Base-by-base conservation (phyloP, 1,139 yeast genomes). In the Diutina siamensis region DNA sequence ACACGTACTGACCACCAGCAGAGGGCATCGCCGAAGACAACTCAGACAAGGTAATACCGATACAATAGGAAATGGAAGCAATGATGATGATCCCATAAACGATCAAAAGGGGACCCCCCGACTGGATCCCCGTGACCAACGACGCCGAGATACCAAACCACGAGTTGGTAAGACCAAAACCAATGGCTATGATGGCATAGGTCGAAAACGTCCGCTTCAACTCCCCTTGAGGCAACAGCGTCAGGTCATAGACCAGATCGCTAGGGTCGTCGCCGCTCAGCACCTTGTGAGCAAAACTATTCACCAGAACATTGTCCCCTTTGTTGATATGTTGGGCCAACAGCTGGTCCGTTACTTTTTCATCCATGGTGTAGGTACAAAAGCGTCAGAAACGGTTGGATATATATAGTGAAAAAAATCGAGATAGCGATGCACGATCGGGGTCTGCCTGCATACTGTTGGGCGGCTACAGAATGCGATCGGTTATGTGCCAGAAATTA, bases 111-210 rank as follows among this genome's bases (percentile, higher is more conserved):
- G 87, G 85, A 28, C 87, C 87, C 51, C 84, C 84, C 25, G 83
- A 75, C 48, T 70, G 65, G 48, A 79, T 77, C 55, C 83, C 82
- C 19, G 83, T 75, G 48, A 78, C 68, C 58, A 79, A 67, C 12
- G 83, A 74, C 1, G 83, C 79, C 15, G 82, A 76, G 47, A 78
- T 76, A 49, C 85, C 84, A 50, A 78, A 76, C 85, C 85, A 79
- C 8, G 83, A 78, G 62, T 79, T 79, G 25, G 86, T 80, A 48
- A 80, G 61, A 21, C 84, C 84, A 54, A 80, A 80, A 3, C 85
- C 85, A 48, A 80, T 80, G 48, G 83, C 83, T 22, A 71, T 62
- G 8, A 79, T 68, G 1, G 82, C 74, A 64, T 75, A 67, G 41
- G 74, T 65, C 19, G 76, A 67, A 51, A 76, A 77, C 47, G 68